phyloP scores from a whole-genome alignment of 164 flowering plant genomes.

The Santalum album region DNA sequence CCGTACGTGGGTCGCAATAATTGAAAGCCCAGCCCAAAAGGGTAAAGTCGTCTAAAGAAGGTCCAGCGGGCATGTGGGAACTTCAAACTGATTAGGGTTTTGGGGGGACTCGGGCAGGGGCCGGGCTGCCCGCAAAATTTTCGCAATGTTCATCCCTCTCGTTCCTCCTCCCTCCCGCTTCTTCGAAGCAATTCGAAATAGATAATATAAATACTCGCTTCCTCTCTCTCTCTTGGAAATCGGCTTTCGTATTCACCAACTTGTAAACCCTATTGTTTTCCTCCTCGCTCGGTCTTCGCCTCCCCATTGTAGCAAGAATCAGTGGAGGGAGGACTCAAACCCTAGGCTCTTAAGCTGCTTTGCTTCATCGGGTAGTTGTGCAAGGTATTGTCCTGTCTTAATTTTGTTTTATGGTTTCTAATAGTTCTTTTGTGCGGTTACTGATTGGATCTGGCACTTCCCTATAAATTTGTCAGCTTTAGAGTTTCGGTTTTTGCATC shows the following conservation, averaged over 20 bases:
- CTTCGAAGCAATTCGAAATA: conserved; percentile 26
- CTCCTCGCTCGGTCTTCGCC: not conserved
- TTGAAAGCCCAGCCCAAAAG: too few relatives aligned
- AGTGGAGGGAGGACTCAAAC: not conserved
- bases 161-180: conserved; percentile 26
- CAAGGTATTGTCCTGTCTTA: conserved; percentile 4
- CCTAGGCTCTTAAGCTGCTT: not conserved
- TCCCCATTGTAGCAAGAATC: not conserved
- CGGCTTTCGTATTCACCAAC: too few relatives aligned
- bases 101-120: conserved; percentile 17
- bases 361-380: not conserved
- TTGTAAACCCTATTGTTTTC: not conserved
- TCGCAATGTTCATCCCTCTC: not conserved
- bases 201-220: not conserved
- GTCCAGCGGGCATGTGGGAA: too few relatives aligned
- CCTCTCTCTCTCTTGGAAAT: not conserved
- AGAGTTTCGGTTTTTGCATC: not conserved
- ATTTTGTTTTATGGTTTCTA: not conserved
- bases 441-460: too few relatives aligned
- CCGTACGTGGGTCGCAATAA: too few relatives aligned
- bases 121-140: conserved; percentile 11
- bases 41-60: too few relatives aligned
- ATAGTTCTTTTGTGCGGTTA: too few relatives aligned
- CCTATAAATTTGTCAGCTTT: too few relatives aligned
- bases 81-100: too few relatives aligned